Conservation (phyloP, 2,329 filamentous ascomycete genomes). For the Sporothrix protearum region DNA sequence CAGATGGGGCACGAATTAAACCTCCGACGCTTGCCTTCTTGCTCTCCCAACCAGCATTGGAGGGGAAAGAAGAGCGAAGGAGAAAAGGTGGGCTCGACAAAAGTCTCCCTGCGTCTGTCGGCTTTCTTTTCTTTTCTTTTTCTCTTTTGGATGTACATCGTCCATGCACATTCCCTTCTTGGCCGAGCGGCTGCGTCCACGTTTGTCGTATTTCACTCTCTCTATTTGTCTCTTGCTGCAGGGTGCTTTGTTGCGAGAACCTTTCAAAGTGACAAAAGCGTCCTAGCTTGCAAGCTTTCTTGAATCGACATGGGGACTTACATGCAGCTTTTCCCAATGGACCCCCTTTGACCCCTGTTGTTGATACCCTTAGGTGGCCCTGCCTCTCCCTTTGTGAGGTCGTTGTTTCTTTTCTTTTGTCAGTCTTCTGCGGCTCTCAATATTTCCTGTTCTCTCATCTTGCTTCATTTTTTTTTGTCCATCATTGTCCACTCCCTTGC, state of each 20-base stretch:
- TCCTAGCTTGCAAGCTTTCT: slow-evolving; percentile 9
- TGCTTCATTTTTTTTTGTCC: background rate
- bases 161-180: background rate
- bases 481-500: background rate
- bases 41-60: background rate
- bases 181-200: background rate
- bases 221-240: background rate
- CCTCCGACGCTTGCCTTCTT: slow-evolving; percentile 13
- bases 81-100: background rate
- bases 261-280: background rate
- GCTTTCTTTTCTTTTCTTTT: background rate
- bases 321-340: slow-evolving; percentile 1
- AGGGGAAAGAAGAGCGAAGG: background rate
- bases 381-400: slow-evolving; percentile 3
- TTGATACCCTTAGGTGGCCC: background rate
- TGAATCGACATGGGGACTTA: slow-evolving; percentile 1
- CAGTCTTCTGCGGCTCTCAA: background rate
- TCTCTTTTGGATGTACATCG: background rate
- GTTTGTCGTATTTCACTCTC: background rate
- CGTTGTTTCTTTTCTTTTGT: background rate
- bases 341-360: slow-evolving; percentile 3
- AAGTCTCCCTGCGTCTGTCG: slow-evolving; percentile 8
- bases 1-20: slow-evolving; percentile 4
- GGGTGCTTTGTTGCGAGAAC: background rate
- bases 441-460: background rate